Percentiles rank a stretch among this genome's conserved stretches.
phyloP scores from a whole-genome alignment of 495 filamentous ascomycete genomes.

The Hyaloscypha finlandica region DNA sequence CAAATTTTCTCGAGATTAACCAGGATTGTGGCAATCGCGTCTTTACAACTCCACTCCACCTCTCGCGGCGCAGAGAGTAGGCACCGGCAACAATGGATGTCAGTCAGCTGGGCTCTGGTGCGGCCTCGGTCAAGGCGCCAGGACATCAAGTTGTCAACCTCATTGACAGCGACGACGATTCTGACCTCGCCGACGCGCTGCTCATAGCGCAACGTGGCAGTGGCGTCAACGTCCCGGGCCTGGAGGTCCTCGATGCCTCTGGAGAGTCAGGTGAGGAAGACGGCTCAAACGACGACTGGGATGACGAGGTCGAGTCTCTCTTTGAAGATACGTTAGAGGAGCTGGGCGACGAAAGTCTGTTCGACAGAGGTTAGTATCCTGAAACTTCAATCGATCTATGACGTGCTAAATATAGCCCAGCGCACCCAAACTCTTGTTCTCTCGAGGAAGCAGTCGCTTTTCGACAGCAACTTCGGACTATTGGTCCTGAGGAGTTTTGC shows the following conservation, averaged over 20 bases:
- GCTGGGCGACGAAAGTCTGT: slow-evolving; percentile 51
- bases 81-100: slow-evolving; percentile 19
- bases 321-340: slow-evolving; percentile 56
- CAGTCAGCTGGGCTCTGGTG: slow-evolving; percentile 3
- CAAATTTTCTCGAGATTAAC: slow-evolving; percentile 1
- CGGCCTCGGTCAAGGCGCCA: slow-evolving; percentile 3
- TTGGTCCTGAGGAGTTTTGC: slow-evolving; percentile 78
- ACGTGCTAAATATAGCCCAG: slow-evolving; percentile 24
- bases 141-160: slow-evolving; percentile 6
- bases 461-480: slow-evolving; percentile 67
- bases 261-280: slow-evolving; percentile 32
- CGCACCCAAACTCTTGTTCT: slow-evolving; percentile 52
- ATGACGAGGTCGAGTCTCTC: slow-evolving; percentile 50
- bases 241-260: slow-evolving; percentile 39
- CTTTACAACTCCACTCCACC: slow-evolving; percentile 9
- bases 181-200: slow-evolving; percentile 14
- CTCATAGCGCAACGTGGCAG: slow-evolving; percentile 18
- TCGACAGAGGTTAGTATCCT: slow-evolving; percentile 42
- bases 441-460: slow-evolving; percentile 69
- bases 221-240: slow-evolving; percentile 39
- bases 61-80: slow-evolving; percentile 10
- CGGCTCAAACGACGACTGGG: slow-evolving; percentile 31
- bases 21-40: slow-evolving; percentile 14
- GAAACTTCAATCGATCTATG: slow-evolving; percentile 12
- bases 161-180: slow-evolving; percentile 20